A percentile compares a stretch with the other conserved stretches of the same genome.
These are phyloP conservation scores for Kodamaea kakaduensis DNA, from an alignment of 805 yeast species.

Conservation along the genomic window DNA sequence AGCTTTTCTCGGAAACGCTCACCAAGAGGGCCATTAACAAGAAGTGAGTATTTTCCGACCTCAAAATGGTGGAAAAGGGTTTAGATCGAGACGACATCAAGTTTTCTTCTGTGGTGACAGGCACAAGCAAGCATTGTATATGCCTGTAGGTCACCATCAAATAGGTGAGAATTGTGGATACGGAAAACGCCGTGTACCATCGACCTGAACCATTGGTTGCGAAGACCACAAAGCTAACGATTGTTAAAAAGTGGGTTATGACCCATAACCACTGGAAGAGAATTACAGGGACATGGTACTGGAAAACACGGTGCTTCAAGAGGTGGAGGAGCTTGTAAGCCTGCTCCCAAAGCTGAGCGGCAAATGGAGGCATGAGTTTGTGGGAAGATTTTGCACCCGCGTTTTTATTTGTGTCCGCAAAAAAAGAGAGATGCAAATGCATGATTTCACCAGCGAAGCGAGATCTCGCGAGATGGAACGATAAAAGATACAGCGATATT, in stretches of 20 bases:
- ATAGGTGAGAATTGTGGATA: conserved; percentile 16
- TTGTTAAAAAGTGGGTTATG: conserved; percentile 9
- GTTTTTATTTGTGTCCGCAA: no score
- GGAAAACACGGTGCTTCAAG: no score
- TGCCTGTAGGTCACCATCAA: conserved; percentile 19
- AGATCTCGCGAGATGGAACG: no score
- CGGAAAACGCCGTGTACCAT: conserved; percentile 12
- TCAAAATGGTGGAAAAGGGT: conserved; percentile 20
- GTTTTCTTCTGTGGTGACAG: not conserved
- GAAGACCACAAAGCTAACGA: conserved; percentile 1
- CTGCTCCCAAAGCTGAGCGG: no score
- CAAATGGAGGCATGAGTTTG: no score
- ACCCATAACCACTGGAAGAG: conserved; percentile 2
- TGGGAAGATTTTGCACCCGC: no score
- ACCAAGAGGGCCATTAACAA: conserved; percentile 21
- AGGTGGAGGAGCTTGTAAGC: no score
- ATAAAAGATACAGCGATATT: no score
- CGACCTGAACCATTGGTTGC: not conserved
- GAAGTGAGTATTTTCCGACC: conserved; percentile 28
- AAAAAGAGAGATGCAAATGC: no score
- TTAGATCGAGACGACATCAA: conserved; percentile 1
- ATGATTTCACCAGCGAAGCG: no score
- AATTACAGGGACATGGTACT: not conserved
- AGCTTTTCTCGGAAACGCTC: conserved; percentile 15
- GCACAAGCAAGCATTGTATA: not conserved